These are phyloP conservation scores for Pythium scleroteichum DNA, from an alignment of 352 stramenopile genomes.

Conservation along the genomic window DNA sequence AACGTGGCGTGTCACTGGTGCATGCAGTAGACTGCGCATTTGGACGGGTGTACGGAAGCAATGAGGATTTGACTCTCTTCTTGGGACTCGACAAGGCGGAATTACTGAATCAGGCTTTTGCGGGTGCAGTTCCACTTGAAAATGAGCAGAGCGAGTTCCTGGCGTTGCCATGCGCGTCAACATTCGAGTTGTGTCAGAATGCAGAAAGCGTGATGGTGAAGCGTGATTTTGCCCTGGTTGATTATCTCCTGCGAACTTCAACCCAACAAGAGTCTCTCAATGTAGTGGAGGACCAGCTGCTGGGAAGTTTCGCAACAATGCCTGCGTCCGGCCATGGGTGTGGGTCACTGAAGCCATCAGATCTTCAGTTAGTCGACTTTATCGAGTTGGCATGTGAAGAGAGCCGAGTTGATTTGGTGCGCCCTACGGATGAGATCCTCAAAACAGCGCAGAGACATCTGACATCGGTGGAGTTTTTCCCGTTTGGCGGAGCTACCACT, in stretches of 20 bases:
- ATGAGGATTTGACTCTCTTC: conserved; percentile 37
- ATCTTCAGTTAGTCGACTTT: conserved; percentile 27
- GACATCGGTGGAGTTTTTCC: conserved; percentile 55
- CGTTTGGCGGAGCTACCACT: conserved; percentile 25
- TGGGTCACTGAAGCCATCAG: neutral
- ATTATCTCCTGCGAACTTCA: conserved; percentile 47
- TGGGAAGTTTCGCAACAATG: conserved; percentile 2
- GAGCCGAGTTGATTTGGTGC: conserved; percentile 12
- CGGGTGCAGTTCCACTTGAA: conserved; percentile 6
- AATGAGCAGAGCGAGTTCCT: conserved; percentile 15
- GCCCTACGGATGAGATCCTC: conserved; percentile 27
- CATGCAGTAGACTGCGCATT: conserved; percentile 42
- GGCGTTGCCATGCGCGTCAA: conserved; percentile 32
- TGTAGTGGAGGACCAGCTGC: conserved; percentile 20
- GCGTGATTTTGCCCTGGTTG: conserved; percentile 61
- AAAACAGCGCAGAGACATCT: conserved; percentile 48
- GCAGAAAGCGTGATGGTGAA: conserved; percentile 53
- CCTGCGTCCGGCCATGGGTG: neutral
- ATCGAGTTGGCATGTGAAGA: conserved; percentile 15
- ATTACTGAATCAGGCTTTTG: conserved; percentile 39
- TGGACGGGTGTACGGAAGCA: conserved; percentile 55
- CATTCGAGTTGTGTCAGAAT: conserved; percentile 60
- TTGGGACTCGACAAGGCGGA: conserved; percentile 44
- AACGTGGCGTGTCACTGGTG: conserved; percentile 32
- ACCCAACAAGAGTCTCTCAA: conserved; percentile 6